Evolutionary conservation across 176 grass and related monocot genomes (phyloP).

Genomic region (Oryza nivara): DNA sequence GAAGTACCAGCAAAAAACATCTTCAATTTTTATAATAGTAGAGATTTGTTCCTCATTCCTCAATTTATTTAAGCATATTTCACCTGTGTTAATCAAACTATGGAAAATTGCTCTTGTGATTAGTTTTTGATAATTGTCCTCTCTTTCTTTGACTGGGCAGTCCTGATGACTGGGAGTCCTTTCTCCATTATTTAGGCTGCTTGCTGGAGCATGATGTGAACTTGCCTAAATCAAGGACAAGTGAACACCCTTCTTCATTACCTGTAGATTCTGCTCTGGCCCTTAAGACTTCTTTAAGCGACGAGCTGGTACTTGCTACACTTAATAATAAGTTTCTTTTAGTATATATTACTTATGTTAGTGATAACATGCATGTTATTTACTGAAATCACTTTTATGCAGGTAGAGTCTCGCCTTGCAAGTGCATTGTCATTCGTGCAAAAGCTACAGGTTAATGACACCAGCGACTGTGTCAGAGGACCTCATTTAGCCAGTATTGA

Average conservation of each 20-base stretch:
- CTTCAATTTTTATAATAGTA: too few species aligned
- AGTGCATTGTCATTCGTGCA: constrained; percentile 79
- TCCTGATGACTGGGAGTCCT: constrained; percentile 99
- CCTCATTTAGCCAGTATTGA: constrained; percentile 86
- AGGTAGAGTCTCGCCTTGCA: constrained; percentile 86
- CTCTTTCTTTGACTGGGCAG: constrained; percentile 70
- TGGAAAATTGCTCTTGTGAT: constrained; percentile 20
- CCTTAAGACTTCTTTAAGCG: constrained; percentile 53
- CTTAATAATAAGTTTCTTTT: constrained; percentile 20
- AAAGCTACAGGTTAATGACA: constrained; percentile 68
- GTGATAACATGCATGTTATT: constrained; percentile 34
- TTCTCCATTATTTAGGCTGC: constrained; percentile 96
- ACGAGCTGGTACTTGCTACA: constrained; percentile 63
- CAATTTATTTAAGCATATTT: constrained; percentile 27
- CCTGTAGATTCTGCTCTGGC: constrained; percentile 53
- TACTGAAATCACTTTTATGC: constrained; percentile 32
- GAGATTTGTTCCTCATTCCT: neutral
- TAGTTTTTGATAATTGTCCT: constrained; percentile 56
- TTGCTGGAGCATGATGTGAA: constrained; percentile 78
- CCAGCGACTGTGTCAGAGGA: constrained; percentile 69
- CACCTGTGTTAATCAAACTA: constrained; percentile 18
- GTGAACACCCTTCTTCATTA: constrained; percentile 41
- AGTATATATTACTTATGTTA: constrained; percentile 22
- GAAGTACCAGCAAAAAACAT: too few species aligned
- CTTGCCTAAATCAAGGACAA: constrained; percentile 63